phyloP scores from a whole-genome alignment of 495 filamentous ascomycete genomes.

The Neohortaea acidophila region DNA sequence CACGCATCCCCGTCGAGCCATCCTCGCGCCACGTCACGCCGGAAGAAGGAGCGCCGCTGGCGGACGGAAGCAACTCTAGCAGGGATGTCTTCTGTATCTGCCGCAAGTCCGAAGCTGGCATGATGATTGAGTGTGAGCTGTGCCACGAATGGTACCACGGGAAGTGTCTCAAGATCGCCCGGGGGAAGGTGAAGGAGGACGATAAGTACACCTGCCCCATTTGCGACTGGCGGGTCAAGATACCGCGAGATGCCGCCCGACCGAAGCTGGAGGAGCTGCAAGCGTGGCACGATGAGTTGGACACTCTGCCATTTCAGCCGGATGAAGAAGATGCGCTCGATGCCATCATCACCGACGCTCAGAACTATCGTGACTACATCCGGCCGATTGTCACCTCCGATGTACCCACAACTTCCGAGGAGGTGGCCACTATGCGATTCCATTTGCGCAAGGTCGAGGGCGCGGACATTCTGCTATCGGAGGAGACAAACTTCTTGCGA shows the following conservation, averaged over 20 bases:
- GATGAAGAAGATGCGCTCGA: conserved; percentile 80
- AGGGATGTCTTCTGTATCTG: conserved; percentile 94
- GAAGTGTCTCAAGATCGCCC: conserved; percentile 94
- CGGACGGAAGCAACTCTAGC: conserved; percentile 38
- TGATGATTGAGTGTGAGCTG: conserved; percentile 99
- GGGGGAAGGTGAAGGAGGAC: conserved; percentile 93
- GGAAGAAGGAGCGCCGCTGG: conserved; percentile 35
- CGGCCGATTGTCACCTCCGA: conserved; percentile 63
- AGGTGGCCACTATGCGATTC: conserved; percentile 84
- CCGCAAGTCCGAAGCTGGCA: conserved; percentile 77
- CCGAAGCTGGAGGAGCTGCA: conserved; percentile 89
- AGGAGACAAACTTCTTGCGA: conserved; percentile 93
- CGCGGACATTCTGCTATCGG: conserved; percentile 80
- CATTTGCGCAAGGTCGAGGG: conserved; percentile 97
- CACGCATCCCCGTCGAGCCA: conserved; percentile 79
- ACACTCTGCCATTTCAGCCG: conserved; percentile 76
- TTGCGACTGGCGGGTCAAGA: conserved; percentile 94
- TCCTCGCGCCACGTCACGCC: conserved; percentile 74
- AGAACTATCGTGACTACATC: conserved; percentile 71
- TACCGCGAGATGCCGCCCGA: conserved; percentile 91
- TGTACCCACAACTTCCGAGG: conserved; percentile 57
- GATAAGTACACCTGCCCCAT: conserved; percentile 98
- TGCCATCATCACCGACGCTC: conserved; percentile 70
- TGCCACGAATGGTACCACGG: conserved; percentile 99
- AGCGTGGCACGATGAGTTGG: conserved; percentile 76